These are phyloP conservation scores for Pleoardoris graminearum DNA, from an alignment of 2,329 filamentous ascomycete genomes.

Conservation along the genomic window DNA sequence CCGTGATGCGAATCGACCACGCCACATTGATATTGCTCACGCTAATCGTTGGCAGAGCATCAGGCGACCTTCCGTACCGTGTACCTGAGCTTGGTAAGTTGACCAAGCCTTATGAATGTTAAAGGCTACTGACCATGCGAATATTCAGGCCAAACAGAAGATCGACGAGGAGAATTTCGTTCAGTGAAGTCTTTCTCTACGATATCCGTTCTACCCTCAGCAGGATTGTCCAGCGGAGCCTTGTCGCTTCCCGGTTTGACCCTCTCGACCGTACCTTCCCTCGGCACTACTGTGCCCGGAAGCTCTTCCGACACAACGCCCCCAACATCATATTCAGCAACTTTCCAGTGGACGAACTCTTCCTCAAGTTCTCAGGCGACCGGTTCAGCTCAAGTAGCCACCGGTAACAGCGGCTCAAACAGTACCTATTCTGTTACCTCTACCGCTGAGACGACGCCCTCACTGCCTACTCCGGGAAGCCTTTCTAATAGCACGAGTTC, in stretches of 20 bases:
- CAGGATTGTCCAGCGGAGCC: too few species aligned
- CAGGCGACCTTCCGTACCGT: neutral
- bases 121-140: neutral
- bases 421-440: neutral
- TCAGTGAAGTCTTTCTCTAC: neutral
- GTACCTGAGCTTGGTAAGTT: neutral
- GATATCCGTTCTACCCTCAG: neutral
- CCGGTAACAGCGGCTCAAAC: neutral
- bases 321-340: too few species aligned
- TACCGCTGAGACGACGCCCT: neutral
- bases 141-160: neutral
- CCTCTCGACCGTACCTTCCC: neutral
- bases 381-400: neutral
- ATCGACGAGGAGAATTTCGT: too few species aligned
- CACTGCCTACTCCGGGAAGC: neutral
- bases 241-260: neutral
- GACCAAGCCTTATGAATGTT: neutral
- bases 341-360: too few species aligned
- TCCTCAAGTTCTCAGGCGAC: too few species aligned
- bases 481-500: neutral
- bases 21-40: neutral
- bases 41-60: neutral
- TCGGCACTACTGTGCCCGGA: neutral
- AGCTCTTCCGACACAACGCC: neutral
- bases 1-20: constrained; percentile 1